Base-by-base conservation (phyloP, 228 moss, liverwort and hornwort genomes). In the Sphagnum fallax region DNA sequence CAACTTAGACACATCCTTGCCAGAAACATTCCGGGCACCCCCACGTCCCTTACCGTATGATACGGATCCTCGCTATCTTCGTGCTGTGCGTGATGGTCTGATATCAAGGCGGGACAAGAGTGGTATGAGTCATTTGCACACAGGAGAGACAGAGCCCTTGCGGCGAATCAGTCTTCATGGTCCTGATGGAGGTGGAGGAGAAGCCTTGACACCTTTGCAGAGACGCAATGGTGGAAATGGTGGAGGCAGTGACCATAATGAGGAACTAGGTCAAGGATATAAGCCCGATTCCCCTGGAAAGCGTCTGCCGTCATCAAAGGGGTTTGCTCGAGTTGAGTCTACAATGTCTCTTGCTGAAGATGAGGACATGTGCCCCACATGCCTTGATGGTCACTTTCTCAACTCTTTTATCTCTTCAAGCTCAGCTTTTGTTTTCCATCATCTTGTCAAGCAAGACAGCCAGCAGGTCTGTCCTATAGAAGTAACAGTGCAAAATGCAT, bases 61-160 rank as follows among this genome's bases (percentile, higher is more conserved):
- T 73, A 81, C 87, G 55, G 92, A 93, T 63, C 86, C 88, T 4
- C 85, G 92, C 66, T 89, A 89, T 71, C 78, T 80, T 66, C 91
- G 90, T 62, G 83, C 77, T 68, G 75, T 84, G 69, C 91, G 89
- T 53, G 91, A 96, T 75, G 91, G 92, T 60, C 80, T 83, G 69
- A 83, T 83, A 61, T 90, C 92, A 8, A 87, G 98, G 79, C 90
- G 93, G 48, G 98, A 93, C 69, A 93, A 98, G 84, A 98, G 93
- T 73, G 84, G 90, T 53, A 87, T 97, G 91, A 93, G 91, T 68
- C 93, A 90, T 73, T 82, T 87, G 74, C 84, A 84, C 78, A 86
- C 71, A 60, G 86, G 81, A 14, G 91, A 95, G 77, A 49, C 84
- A 69, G 81, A 88, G 75, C 75, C 84, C 14, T 72, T 88, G 67